Base-by-base conservation (phyloP, 2,329 filamentous ascomycete genomes). In the Colletotrichum trifolii region DNA sequence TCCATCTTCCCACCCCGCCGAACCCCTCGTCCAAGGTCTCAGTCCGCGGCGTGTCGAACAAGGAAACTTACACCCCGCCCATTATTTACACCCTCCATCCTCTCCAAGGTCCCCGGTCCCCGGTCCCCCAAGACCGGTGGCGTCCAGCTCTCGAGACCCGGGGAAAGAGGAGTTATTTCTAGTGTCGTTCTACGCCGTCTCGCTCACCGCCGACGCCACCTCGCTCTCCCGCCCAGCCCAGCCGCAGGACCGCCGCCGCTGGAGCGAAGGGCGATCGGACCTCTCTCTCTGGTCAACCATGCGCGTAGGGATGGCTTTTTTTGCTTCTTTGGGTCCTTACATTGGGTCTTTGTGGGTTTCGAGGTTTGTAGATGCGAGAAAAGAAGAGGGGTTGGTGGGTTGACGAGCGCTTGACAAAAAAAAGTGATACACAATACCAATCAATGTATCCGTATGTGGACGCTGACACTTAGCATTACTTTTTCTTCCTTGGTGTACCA, bases 11-110 rank as follows among this genome's bases (percentile, higher is more conserved):
- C 25, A 1, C 25, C 25, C 25, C 25, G 25, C 25, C 4, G 25
- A 25, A 4, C 25, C 25, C 25, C 25, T 25, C 25, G 25, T 25
- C 25, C 4, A 25, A 25, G 25, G 40, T 56, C 45, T 56, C 39
- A 62, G 62, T 47, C 63, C 52, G 63, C 38, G 25, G 25, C 50
- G 62, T 61, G 50, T 61, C 62, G 47, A 36, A 61, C 57, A 64
- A 64, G 60, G 60, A 64, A 64, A 15, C 8, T 2, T 25, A 5
- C 25, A 25, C 25, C 25, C 25, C 25, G 4, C 25, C 25, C 25
- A 25, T 25, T 25, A 25, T 5, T 25, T 25, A 25, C 25, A 4
- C 25, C 25, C 25, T 25, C 25, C 25, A 25, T 25, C 25, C 25
- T 25, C 25, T 25, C 25, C 25, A 4, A 25, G 17, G 17, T 17